Evolutionary conservation across 768 basidiomycete genomes (phyloP), one percentile per base, ranked within the genome.

Genomic region (Macrolepiota dolichaula): DNA sequence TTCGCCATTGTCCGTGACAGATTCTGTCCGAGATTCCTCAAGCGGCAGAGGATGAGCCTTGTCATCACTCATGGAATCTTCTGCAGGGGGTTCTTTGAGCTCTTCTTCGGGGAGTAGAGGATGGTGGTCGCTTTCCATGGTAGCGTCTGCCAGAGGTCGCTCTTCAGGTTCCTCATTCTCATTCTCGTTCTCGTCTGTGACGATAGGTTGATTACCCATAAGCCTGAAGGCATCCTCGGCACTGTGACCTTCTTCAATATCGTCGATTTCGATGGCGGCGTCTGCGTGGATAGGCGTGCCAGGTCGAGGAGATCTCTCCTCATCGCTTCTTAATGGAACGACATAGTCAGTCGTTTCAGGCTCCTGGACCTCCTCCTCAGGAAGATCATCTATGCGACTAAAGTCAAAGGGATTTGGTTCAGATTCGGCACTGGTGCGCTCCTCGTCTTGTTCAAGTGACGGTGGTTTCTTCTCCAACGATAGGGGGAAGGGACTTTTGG

Each of bases 401-500:
- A 62, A 27, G 10, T 64, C 57, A 19, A 50, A 60, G 11, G 59
- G 53, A 22, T 44, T 36, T 15, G 50, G 37, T 3, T 71, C 67
- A 10, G 65, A 68, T 17, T 70, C 66, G 4, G 70, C 63, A 11
- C 68, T 68, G 64, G 71, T 71, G 50, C 62, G 64, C 38, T 72
- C 71, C 55, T 76, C 73, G 29, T 69, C 71, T 44, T 73, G 71
- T 36, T 70, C 66, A 10, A 29, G 38, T 6, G 27, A 35, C 17
- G 19, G 38, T n/a, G 46, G 36, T 44, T 64, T 64, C 37, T 64
- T 69, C 49, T 63, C 57, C 19, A 59, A 37, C 0, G 37, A 42
- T 58, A 42, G 36, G 64, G 86, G 89, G 69, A 82, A 88, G 0
- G 89, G 89, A 56, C 88, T 91, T 46, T 85, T 79, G 0, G 89